These are phyloP conservation scores for Ophiostoma quercus DNA, from an alignment of 2,329 filamentous ascomycete species.

Conservation along the genomic window DNA sequence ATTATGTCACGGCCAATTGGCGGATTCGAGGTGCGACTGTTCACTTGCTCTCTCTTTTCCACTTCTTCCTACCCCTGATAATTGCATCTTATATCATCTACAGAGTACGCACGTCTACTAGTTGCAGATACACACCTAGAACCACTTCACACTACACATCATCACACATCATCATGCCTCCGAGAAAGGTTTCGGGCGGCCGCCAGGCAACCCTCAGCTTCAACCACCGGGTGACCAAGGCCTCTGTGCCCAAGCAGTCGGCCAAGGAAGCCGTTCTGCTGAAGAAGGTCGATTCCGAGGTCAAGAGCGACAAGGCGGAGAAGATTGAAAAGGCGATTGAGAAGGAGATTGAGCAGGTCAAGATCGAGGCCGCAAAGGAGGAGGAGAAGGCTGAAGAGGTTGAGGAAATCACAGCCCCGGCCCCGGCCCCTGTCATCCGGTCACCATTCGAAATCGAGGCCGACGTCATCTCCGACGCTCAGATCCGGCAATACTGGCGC, in stretches of 20 bases:
- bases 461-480: slow-evolving; percentile 57
- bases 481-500: slow-evolving; percentile 74
- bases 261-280: slow-evolving; percentile 41
- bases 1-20: background rate
- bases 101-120: background rate
- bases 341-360: slow-evolving; percentile 25
- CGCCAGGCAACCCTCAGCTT: slow-evolving; percentile 56
- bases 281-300: slow-evolving; percentile 26
- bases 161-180: slow-evolving; percentile 39
- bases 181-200: slow-evolving; percentile 45
- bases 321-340: slow-evolving; percentile 29
- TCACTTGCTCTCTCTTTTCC: background rate
- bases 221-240: slow-evolving; percentile 53
- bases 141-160: background rate
- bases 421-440: background rate
- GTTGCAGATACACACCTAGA: background rate
- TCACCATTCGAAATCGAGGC: slow-evolving; percentile 49
- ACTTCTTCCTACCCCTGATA: background rate
- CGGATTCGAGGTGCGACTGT: background rate
- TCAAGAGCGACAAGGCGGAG: slow-evolving; percentile 30
- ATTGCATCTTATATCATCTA: background rate
- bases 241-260: slow-evolving; percentile 40
- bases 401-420: too few species aligned
- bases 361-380: slow-evolving; percentile 23
- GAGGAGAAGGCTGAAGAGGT: slow-evolving; percentile 21